Evolutionary conservation across 345 rosid genomes (phyloP), one percentile per base, ranked within the genome.

Genomic region (Noccaea caerulescens): DNA sequence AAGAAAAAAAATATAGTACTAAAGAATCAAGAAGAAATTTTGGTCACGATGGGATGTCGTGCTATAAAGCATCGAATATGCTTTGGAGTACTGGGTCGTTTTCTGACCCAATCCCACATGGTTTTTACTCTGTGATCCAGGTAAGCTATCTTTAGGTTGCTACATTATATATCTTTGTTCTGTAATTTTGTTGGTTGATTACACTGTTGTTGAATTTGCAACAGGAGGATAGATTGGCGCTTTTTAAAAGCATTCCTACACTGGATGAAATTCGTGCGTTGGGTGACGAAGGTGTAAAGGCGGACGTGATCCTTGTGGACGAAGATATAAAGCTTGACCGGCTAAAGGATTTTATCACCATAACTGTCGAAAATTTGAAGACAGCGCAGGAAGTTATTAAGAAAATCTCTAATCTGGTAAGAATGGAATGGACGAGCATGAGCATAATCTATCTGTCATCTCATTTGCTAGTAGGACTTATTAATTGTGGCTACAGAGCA

Each of bases 41-140:
- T 63, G 93, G 73, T 66, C 81, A 82, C 63, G 86, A 83, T 79
- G 82, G 44, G 39, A 46, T 77, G 70, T 73, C 88, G 51, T 73
- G 82, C 37, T 88, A 76, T 71, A 85, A 79, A 45, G 91, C 91
- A 72, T 89, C 99, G 5, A 87, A 91, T 73, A 80, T 79, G 71
- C 89, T 91, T 18, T 91, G 96, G 98, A 88, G 81, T 72, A 89
- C 84, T 16, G 89, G 93, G 59, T 80, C 81, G 70, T 88, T 87
- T 59, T 82, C 87, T 59, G 87, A 84, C 30, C 83, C 71, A n/a
- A 88, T 91, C 23, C 93, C 93, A 53, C 77, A 79, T 82, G 95
- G 96, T 39, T 89, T 89, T 78, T 91, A 91, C 83, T 87, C 81
- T 42, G 80, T 91, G 60, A 74, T 80, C 59, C 89, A 81, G 63